Evolutionary conservation across 75 land plant genomes (phyloP).

Genomic region (Pinus albicaulis): DNA sequence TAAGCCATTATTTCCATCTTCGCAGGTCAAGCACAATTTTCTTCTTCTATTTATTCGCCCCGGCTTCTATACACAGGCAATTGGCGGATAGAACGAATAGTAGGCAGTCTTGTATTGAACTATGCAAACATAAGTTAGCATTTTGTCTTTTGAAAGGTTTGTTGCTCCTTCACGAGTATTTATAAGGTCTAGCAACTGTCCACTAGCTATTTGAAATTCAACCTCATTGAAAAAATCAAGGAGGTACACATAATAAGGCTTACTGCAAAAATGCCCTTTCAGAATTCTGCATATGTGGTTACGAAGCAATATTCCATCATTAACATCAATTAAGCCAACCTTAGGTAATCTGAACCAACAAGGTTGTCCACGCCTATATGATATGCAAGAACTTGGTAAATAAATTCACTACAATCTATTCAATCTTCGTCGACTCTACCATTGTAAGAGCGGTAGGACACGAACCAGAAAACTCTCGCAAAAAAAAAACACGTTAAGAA

Average conservation of each 20-base stretch:
- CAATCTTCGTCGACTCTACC: no score
- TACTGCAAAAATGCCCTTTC: conserved; percentile 59
- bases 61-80: no score
- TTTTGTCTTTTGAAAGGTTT: conserved; percentile 79
- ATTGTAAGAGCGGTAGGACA: no score
- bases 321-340: conserved; percentile 89
- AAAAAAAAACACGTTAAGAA: no score
- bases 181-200: conserved; percentile 95
- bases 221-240: conserved; percentile 95
- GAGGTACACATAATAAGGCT: conserved; percentile 81
- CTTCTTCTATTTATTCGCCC: no score
- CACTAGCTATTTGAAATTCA: conserved; percentile 89
- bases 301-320: conserved; percentile 89
- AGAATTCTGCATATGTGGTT: conserved; percentile 82
- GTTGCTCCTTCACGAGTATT: conserved; percentile 89
- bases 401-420: no score
- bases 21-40: no score
- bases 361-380: no score
- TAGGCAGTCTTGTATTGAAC: conserved; percentile 97
- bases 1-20: no score
- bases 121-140: conserved; percentile 78
- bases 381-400: no score
- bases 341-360: conserved; percentile 8
- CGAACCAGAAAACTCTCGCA: no score
- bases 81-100: conserved; percentile 86